A percentile compares a stretch with the other conserved stretches of the same genome.
phyloP scores from a whole-genome alignment of 768 basidiomycete genomes.

The Ramaria rubella region DNA sequence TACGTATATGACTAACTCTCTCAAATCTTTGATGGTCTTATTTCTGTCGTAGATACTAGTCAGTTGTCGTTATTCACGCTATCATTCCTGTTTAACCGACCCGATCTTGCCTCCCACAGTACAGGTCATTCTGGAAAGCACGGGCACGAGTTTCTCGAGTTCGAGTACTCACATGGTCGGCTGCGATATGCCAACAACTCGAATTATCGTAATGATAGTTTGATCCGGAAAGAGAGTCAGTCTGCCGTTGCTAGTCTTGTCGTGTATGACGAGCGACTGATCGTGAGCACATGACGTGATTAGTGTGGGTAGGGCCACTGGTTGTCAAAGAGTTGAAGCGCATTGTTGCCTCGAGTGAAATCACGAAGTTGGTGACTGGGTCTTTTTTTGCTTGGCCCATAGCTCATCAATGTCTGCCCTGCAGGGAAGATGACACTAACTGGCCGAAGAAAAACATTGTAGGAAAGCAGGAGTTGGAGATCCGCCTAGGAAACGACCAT shows the following conservation, averaged over 20 bases:
- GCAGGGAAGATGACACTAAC: constrained; percentile 93
- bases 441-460: constrained; percentile 99
- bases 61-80: constrained; percentile 18
- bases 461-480: constrained; percentile 96
- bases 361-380: constrained; percentile 66
- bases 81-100: constrained; percentile 6
- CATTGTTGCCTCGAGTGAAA: constrained; percentile 88
- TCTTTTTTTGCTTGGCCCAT: background rate
- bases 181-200: constrained; percentile 98
- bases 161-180: constrained; percentile 95
- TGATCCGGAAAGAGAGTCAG: constrained; percentile 98
- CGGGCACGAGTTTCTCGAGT: constrained; percentile 96
- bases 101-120: constrained; percentile 32
- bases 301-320: constrained; percentile 92
- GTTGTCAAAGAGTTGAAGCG: constrained; percentile 93
- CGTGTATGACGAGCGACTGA: background rate
- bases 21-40: constrained; percentile 20
- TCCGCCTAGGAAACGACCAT: constrained; percentile 88
- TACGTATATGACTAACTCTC: constrained; percentile 25
- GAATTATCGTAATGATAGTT: constrained; percentile 94
- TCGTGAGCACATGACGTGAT: background rate
- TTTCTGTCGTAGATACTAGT: constrained; percentile 42
- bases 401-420: background rate
- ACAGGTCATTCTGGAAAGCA: constrained; percentile 99
- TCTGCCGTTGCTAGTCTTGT: constrained; percentile 15